Conservation (phyloP, 2,329 filamentous ascomycete species). For the Epichloe baconii region DNA sequence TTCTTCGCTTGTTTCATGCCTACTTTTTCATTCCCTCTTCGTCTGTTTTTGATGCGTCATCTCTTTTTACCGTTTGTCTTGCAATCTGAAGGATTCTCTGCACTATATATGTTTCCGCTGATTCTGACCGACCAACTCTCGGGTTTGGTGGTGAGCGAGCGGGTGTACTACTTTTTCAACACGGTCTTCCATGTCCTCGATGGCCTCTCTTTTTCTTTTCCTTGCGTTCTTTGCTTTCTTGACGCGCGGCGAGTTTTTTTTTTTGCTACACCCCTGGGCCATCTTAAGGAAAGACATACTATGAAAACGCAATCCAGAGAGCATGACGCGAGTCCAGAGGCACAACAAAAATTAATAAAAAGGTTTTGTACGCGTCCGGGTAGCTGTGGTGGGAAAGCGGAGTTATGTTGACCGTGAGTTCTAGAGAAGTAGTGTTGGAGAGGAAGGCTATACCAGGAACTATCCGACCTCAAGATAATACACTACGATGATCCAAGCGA, state of each 20-base stretch:
- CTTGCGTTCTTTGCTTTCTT: conserved; percentile 9
- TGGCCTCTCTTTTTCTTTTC: conserved; percentile 7
- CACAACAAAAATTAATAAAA: conserved; percentile 1
- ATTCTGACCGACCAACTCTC: conserved; percentile 15
- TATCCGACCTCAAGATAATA: conserved; percentile 18
- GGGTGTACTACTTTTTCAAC: conserved; percentile 24
- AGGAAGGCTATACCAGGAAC: conserved; percentile 17
- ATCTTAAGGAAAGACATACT: neutral
- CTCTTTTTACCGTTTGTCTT: conserved; percentile 5
- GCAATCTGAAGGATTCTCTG: conserved; percentile 19
- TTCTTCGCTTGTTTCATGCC: conserved; percentile 5
- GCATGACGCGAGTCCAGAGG: neutral
- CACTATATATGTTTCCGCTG: conserved; percentile 19
- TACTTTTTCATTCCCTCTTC: neutral
- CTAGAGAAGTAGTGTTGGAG: neutral
- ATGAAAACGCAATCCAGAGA: neutral
- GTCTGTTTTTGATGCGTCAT: conserved; percentile 9
- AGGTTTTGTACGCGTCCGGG: conserved; percentile 2
- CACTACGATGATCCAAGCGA: conserved; percentile 20
- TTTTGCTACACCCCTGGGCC: neutral
- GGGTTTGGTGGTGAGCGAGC: conserved; percentile 18
- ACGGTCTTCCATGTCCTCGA: conserved; percentile 19
- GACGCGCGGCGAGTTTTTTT: conserved; percentile 1
- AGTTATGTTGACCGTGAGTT: conserved; percentile 1
- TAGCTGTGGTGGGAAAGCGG: conserved; percentile 8